Conservation (phyloP, 306 rosid species). For the Pyrus communis region DNA sequence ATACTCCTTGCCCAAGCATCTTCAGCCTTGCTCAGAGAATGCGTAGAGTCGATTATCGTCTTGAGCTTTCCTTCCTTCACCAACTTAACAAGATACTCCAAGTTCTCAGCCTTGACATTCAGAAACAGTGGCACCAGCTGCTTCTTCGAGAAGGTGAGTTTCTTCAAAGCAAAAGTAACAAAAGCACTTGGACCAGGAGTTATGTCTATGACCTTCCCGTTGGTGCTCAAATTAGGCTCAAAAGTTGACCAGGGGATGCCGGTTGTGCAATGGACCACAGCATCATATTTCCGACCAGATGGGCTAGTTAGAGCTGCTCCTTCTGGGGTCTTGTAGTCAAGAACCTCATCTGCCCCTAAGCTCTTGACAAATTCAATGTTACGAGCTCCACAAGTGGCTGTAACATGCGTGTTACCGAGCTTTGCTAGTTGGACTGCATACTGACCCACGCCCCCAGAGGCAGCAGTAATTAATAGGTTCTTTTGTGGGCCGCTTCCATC, state of each 20-base stretch:
- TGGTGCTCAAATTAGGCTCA: constrained; percentile 49
- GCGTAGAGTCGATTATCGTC: constrained; percentile 56
- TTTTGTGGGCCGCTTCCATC: constrained; percentile 35
- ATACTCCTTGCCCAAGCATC: constrained; percentile 68
- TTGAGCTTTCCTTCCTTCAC: constrained; percentile 67
- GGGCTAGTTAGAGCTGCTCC: constrained; percentile 69
- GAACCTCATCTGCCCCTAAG: constrained; percentile 74
- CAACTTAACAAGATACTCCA: constrained; percentile 50
- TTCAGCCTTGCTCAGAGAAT: constrained; percentile 50
- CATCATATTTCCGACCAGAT: constrained; percentile 60
- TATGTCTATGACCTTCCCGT: constrained; percentile 65
- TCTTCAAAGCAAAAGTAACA: constrained; percentile 37
- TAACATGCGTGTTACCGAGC: constrained; percentile 71
- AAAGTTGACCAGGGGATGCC: constrained; percentile 66
- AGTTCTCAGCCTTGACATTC: constrained; percentile 35
- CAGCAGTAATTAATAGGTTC: constrained; percentile 71
- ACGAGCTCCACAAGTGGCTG: constrained; percentile 81
- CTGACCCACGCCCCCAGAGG: constrained; percentile 86
- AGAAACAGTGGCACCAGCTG: constrained; percentile 51
- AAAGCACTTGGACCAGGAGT: constrained; percentile 31
- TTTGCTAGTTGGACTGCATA: constrained; percentile 82
- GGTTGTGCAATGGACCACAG: constrained; percentile 47
- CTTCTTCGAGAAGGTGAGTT: constrained; percentile 64
- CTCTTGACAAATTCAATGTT: constrained; percentile 55
- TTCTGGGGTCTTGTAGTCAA: constrained; percentile 68